phyloP scores from a whole-genome alignment of 208 protist species.

The Leishmania arabica region DNA sequence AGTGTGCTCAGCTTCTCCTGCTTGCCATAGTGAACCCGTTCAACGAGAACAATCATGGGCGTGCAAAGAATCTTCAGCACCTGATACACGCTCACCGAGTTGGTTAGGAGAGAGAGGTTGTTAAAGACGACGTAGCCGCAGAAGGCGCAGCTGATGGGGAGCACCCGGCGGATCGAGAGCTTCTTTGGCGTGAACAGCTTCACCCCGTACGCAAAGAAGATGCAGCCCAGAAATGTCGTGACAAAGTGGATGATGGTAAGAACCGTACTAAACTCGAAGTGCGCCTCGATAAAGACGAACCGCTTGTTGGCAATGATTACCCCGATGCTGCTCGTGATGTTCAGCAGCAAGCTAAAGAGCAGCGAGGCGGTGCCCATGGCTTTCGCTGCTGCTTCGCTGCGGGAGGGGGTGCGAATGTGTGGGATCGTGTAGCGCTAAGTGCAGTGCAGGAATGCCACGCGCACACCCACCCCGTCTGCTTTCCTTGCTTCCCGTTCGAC shows the following conservation, averaged over 20 bases:
- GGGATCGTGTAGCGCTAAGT: not conserved
- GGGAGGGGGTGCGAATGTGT: not conserved
- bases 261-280: constrained; percentile 65
- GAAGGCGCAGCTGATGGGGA: constrained; percentile 77
- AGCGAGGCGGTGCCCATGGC: constrained; percentile 17
- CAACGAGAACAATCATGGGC: constrained; percentile 74
- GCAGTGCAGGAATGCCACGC: not conserved
- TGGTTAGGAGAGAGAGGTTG: constrained; percentile 85
- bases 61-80: constrained; percentile 87
- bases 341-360: constrained; percentile 56
- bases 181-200: constrained; percentile 43
- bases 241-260: constrained; percentile 82
- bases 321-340: constrained; percentile 71
- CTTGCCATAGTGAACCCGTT: constrained; percentile 54
- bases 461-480: not conserved
- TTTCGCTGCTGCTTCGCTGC: not conserved
- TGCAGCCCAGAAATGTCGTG: constrained; percentile 62
- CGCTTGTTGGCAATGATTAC: constrained; percentile 81
- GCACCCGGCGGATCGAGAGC: constrained; percentile 39
- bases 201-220: constrained; percentile 43
- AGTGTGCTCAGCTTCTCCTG: constrained; percentile 40
- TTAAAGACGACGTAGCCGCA: constrained; percentile 89
- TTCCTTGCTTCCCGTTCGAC: not conserved
- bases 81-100: constrained; percentile 88
- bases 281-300: constrained; percentile 57